Percentiles rank a stretch among this genome's conserved stretches.
These are phyloP conservation scores for Deinandra increscens DNA, from an alignment of 129 eudicot species.

Conservation along the genomic window DNA sequence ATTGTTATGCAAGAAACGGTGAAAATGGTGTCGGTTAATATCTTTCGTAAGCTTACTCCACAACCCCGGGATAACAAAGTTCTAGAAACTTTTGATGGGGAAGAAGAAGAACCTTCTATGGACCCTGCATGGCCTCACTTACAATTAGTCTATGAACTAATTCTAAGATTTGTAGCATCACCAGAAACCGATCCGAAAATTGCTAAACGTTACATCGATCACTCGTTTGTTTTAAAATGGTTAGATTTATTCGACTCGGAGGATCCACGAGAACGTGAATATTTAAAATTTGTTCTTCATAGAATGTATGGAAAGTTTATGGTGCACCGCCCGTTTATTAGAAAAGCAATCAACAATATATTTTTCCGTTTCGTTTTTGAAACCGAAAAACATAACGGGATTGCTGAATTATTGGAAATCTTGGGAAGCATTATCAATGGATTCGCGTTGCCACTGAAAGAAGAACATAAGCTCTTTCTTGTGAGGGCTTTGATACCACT, in stretches of 20 bases:
- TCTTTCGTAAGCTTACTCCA: constrained; percentile 47
- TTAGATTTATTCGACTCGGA: constrained; percentile 76
- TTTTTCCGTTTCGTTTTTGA: constrained; percentile 64
- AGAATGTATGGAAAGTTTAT: constrained; percentile 77
- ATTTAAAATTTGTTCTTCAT: constrained; percentile 61
- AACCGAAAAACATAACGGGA: constrained; percentile 73
- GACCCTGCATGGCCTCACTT: constrained; percentile 75
- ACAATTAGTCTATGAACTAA: constrained; percentile 58
- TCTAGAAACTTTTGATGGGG: constrained; percentile 58
- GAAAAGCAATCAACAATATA: constrained; percentile 70
- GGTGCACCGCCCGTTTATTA: constrained; percentile 76
- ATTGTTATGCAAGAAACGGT: constrained; percentile 61
- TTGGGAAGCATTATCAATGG: constrained; percentile 78
- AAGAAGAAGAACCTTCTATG: constrained; percentile 75
- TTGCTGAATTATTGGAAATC: constrained; percentile 65
- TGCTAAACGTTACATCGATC: constrained; percentile 67
- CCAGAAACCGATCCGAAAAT: constrained; percentile 72
- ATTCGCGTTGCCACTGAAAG: constrained; percentile 70
- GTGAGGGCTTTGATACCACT: constrained; percentile 67
- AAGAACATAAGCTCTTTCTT: constrained; percentile 73
- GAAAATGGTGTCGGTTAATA: constrained; percentile 53
- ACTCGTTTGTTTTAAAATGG: constrained; percentile 49
- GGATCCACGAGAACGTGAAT: constrained; percentile 72
- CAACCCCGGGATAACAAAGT: constrained; percentile 65
- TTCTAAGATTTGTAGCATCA: constrained; percentile 63